These are phyloP conservation scores for Pulicaria dysenterica DNA, from an alignment of 129 eudicot species.

Conservation along the genomic window DNA sequence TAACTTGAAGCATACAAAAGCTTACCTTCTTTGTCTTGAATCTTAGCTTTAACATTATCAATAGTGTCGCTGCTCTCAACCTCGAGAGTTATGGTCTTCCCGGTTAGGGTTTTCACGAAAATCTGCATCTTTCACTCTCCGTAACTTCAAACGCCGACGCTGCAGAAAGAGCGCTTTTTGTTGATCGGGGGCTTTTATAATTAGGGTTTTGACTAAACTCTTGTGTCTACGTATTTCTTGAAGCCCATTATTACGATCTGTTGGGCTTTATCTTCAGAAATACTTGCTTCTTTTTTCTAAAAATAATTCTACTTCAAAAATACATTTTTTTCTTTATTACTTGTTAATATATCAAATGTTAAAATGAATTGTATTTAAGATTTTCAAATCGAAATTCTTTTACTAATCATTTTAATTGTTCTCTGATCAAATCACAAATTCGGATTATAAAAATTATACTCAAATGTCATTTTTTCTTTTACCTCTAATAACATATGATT, in stretches of 20 bases:
- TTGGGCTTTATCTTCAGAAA: background rate
- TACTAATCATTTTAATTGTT: too few relatives aligned
- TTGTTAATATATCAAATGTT: too few relatives aligned
- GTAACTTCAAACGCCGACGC: conserved; percentile 14
- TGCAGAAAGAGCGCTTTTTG: background rate
- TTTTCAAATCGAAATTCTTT: too few relatives aligned
- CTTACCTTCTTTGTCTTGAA: conserved; percentile 57
- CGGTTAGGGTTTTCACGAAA: conserved; percentile 61
- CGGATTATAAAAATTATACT: too few relatives aligned
- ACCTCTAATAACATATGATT: too few relatives aligned
- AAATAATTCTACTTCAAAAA: too few relatives aligned
- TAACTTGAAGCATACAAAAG: background rate
- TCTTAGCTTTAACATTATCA: conserved; percentile 58
- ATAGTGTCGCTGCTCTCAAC: conserved; percentile 57
- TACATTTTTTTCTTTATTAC: too few relatives aligned
- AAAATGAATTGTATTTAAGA: too few relatives aligned
- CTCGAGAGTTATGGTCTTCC: conserved; percentile 57
- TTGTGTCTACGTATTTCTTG: background rate
- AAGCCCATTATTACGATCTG: background rate
- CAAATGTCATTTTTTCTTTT: too few relatives aligned
- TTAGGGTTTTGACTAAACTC: background rate
- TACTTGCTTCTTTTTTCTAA: too few relatives aligned
- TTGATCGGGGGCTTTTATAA: background rate
- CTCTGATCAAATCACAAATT: too few relatives aligned
- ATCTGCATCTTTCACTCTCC: conserved; percentile 44